Base-by-base conservation (phyloP, 768 basidiomycete genomes). In the Lactarius psammicola region DNA sequence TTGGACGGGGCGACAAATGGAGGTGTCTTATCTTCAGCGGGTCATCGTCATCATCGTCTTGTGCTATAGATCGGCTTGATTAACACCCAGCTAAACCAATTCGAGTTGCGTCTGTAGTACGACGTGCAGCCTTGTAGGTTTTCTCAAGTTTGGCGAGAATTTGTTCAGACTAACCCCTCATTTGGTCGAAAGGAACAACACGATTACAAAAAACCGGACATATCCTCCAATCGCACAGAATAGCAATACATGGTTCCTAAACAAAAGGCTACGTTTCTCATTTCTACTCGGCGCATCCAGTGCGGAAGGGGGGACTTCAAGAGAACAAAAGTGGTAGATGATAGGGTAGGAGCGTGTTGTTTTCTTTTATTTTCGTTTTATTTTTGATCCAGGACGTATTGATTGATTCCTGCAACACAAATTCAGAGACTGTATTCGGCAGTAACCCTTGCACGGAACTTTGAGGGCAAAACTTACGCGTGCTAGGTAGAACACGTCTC, bases 121-220 rank as follows among this genome's bases (percentile, higher is more conserved):
- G 77, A 61, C 90, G 77, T 1, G 86, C 85, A 64, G 84, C 81
- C 36, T 79, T 76, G 74, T 87, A 92, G 62, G 77, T 82, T n/a
- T 76, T 76, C 74, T 91, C 85, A 20, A 90, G 80, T 69, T 94
- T 87, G 4, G 82, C 76, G 59, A 94, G 85, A 59, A 93, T 87
- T 31, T 75, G 76, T 30, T 89, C 84, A 53, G 11, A 53, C 51
- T 26, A 53, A 6, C 26, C 26, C 51, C 17, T 53, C 51, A 13
- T n/a, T 40, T 40, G 38, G 15, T 40, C 15, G 46, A 23, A 26
- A n/a, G n/a, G 26, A 53, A 28, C 17, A 17, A 30, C 20, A 30
- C 18, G 31, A 55, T 55, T 55, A 55, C 53, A 30, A 18, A n/a
- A 18, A 31, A 31, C n/a, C 10, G 0, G 31, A 55, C 15, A 13